Evolutionary conservation across 2,329 filamentous ascomycete genomes (phyloP), one percentile per base, ranked within the genome.

Genomic region (Clarireedia sp.): DNA sequence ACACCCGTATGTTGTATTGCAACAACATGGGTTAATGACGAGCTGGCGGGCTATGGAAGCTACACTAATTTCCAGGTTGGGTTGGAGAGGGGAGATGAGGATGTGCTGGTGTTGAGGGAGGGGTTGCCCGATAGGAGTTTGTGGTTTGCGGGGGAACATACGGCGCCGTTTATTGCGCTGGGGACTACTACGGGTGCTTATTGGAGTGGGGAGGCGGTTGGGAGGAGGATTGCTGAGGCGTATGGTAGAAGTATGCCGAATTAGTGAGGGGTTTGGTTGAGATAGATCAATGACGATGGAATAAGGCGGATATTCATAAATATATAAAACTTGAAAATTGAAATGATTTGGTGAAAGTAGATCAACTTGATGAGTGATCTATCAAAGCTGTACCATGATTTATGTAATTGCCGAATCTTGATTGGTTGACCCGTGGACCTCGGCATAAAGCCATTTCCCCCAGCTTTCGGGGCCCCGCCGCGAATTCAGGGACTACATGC

Each of bases 171-270:
- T 73, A 84, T 95, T 26, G 90, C 88, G 10, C 70, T 96, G 59
- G 92, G 91, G 0, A 96, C 91, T 4, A 87, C 86, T 12, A 95
- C 90, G 0, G 92, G 92, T 0, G 92, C 92, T 10, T 96, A 90
- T 69, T 50, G 49, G 89, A 90, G 87, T 68, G 91, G 91, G 1
- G 89, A 95, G 73, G 80, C 78, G 19, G 87, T 90, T 36, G 90
- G 79, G 1, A 78, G 75, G 68, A 80, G 83, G 66, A 80, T 90
- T 56, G 73, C 75, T 0, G 74, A 78, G 64, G 74, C 71, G 7
- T 85, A 85, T 67, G 77, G 73, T 41, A 41, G 16, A 41, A 19
- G 14, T 19, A 3, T 6, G 2, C 29, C 29, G 9, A 33, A 33
- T 33, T 33, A 33, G 29, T 14, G 29, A 33, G 29, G 9, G 2